Percentiles rank a stretch among this genome's conserved stretches.
Conservation (phyloP, 1,139 yeast species). For the Geotrichum europaeum region DNA sequence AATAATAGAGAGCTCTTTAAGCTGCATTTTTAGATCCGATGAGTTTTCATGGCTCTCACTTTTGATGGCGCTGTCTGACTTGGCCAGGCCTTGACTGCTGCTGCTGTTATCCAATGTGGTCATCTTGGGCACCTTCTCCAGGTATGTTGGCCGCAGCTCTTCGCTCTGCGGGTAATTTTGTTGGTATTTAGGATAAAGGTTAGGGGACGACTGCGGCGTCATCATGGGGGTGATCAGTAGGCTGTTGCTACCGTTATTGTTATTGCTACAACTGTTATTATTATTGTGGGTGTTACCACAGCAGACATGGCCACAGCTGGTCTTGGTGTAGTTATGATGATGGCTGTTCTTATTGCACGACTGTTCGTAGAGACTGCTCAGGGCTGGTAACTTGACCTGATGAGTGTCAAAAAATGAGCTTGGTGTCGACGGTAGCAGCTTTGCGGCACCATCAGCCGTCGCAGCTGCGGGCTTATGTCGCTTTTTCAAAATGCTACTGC, state of each 20-base stretch:
- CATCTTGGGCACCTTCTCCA: conserved; percentile 30
- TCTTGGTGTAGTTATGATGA: conserved; percentile 11
- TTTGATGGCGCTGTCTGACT: neutral
- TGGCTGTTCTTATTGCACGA: neutral
- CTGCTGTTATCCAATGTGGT: neutral
- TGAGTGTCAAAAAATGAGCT: neutral
- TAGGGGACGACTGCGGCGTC: conserved; percentile 31
- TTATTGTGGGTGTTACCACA: neutral
- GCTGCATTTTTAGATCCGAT: conserved; percentile 20
- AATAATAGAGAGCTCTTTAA: conserved; percentile 76
- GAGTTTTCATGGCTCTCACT: neutral
- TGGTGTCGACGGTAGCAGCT: conserved; percentile 6
- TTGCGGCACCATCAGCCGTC: neutral
- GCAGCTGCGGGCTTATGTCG: neutral
- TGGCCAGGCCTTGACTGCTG: neutral
- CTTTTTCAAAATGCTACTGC: conserved; percentile 14
- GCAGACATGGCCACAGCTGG: neutral
- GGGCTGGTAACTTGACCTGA: neutral
- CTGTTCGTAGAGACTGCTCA: neutral
- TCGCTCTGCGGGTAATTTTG: conserved; percentile 29
- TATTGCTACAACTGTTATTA: neutral
- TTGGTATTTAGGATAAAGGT: conserved; percentile 17
- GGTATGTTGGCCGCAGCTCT: conserved; percentile 30
- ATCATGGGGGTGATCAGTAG: conserved; percentile 22
- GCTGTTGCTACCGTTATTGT: neutral